Base-by-base conservation (phyloP, 345 rosid genomes). In the Citrus hindsii region DNA sequence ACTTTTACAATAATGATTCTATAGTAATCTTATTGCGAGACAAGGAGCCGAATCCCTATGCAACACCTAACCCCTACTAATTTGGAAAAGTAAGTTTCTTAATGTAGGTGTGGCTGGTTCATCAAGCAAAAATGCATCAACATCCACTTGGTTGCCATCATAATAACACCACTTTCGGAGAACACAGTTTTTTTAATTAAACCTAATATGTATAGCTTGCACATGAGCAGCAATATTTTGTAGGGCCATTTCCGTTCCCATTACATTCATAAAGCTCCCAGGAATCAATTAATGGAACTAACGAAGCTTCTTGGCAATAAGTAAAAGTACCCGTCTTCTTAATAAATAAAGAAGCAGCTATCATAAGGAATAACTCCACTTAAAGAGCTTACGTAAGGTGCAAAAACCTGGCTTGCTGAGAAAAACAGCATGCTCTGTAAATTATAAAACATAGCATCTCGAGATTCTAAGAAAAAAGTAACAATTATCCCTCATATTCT, bases 221-320 rank as follows among this genome's bases (percentile, higher is more conserved):
- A 82, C 87, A 75, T 80, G 82, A 61, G 53, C 63, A 32, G 79
- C 83, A 80, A 75, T 53, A 53, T 25, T 10, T 24, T n/a, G 78
- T 80, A 53, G 79, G 83, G 69, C 51, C 85, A 75, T 27, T 56
- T 7, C 3, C 2, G 9, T 35, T 35, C 28, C 25, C 14, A 14
- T 73, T 3, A 9, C 2, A 53, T 1, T 53, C 16, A 19, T 4
- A 53, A 53, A 1, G 21, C 2, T 53, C 58, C 58, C 22, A 53
- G 58, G 58, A 53, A 53, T 53, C 58, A 19, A 53, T 19, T 19
- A 18, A 53, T 5, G 30, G 30, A 72, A 56, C 25, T 19, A 33
- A 65, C 51, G 14, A 46, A 16, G 69, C 37, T 66, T 8, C 67
- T 61, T 61, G 35, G n/a, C 5, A 10, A 35, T 19, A 12, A 35